Evolutionary conservation across 257 asterid genomes (phyloP), one percentile per base, ranked within the genome.

Genomic region (Nicotiana knightiana): DNA sequence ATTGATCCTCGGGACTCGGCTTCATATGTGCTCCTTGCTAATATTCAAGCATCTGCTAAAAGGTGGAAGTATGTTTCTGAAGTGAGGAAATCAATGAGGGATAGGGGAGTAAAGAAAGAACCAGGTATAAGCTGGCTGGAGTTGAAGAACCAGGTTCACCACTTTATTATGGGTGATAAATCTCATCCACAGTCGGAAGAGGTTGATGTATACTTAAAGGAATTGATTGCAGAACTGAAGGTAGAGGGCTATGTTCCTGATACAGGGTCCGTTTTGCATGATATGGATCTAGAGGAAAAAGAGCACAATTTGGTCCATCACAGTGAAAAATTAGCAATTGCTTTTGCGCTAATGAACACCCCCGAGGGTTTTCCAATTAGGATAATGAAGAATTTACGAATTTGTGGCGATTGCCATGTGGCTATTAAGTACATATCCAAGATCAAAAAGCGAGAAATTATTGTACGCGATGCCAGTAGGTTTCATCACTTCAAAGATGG

Each of bases 41-140:
- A 93, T 43, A 83, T 87, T 33, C 94, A 93, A 80, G 98, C 99
- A 33, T 86, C 89, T 24, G 90, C 91, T 33, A 85, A 84, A 82
- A 86, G 88, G 80, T 95, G 98, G 99, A 84, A 70, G 37, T 90
- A 91, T 3, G 94, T 86, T 66, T 92, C 91, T 6, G 89, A 86
- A 51, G 86, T 89, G 75, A 87, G 98, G 77, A 90, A 82, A 82
- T 83, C 86, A n/a, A 95, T 93, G 98, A 91, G 87, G 83, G 91
- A 87, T 16, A 87, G 83, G 81, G 87, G 86, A 86, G 90, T 93
- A 26, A 95, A 90, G 92, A 95, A 93, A 89, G 95, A 91, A 82
- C 96, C 97, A 0, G 98, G 99, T 17, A 75, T 90, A 75, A 95
- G 99, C 89, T 93, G 98, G 98, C 86, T 89, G 64, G 98, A 95